Conservation (phyloP, 306 rosid genomes). For the Herpetospermum pedunculosum region DNA sequence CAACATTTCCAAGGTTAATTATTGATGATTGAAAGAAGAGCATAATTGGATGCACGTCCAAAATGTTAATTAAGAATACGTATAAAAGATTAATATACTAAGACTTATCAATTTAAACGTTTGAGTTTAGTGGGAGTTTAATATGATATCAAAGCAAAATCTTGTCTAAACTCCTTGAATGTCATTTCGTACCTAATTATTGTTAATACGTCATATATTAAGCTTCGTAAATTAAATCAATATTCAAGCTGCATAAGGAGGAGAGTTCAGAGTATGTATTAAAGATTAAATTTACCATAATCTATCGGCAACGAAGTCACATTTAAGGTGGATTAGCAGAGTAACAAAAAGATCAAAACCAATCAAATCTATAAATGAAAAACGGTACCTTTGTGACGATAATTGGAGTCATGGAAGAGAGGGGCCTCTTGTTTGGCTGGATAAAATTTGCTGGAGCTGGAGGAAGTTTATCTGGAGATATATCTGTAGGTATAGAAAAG, state of each 20-base stretch:
- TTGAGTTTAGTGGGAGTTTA: background rate
- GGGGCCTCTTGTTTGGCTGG: slow-evolving; percentile 65
- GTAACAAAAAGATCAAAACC: background rate
- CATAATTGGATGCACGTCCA: background rate
- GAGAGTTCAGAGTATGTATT: background rate
- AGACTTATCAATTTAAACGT: background rate
- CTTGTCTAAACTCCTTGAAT: too few species aligned
- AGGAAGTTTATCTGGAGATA: slow-evolving; percentile 49
- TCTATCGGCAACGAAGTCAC: background rate
- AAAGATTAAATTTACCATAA: background rate
- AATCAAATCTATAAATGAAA: background rate
- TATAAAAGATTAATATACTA: background rate
- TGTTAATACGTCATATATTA: too few species aligned
- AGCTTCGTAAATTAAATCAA: too few species aligned
- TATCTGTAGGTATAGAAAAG: slow-evolving; percentile 60
- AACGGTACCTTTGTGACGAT: slow-evolving; percentile 65
- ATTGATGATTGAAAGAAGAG: background rate
- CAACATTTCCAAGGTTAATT: background rate
- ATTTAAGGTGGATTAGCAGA: background rate
- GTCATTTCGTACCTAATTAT: background rate
- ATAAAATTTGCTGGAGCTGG: slow-evolving; percentile 86
- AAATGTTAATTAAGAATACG: background rate
- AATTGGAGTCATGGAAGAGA: slow-evolving; percentile 87
- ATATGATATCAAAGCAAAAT: too few species aligned
- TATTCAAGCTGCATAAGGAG: background rate